These are phyloP conservation scores for Lactarius hengduanensis DNA, from an alignment of 768 basidiomycete genomes.

Conservation along the genomic window DNA sequence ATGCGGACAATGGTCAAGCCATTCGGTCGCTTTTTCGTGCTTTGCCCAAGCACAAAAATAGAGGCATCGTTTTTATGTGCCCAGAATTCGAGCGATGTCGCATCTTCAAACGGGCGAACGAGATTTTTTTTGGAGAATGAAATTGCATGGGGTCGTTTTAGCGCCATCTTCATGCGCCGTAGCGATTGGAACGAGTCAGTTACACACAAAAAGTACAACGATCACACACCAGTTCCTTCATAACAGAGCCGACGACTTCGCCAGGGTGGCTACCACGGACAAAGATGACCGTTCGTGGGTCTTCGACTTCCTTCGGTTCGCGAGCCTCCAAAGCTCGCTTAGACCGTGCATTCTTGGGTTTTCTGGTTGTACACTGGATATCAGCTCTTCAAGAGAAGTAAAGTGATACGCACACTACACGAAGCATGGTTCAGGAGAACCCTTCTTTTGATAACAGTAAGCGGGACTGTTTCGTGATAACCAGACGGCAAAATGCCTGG, in stretches of 20 bases:
- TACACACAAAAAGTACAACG: neutral
- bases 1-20: conserved; percentile 82
- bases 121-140: conserved; percentile 93
- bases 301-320: conserved; percentile 87
- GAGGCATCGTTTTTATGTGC: conserved; percentile 90
- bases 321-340: conserved; percentile 87
- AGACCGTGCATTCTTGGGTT: conserved; percentile 94
- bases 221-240: conserved; percentile 81
- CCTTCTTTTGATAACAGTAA: neutral
- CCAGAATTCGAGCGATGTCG: conserved; percentile 89
- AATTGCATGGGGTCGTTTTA: conserved; percentile 89
- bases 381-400: neutral
- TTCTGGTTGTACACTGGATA: conserved; percentile 43
- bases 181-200: neutral
- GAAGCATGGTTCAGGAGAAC: conserved; percentile 18
- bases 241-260: conserved; percentile 71
- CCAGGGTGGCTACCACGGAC: conserved; percentile 87
- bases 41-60: conserved; percentile 86
- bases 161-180: conserved; percentile 64
- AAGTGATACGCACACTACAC: conserved; percentile 21
- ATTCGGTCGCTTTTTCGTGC: conserved; percentile 92
- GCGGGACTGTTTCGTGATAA: neutral
- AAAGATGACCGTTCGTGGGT: conserved; percentile 83
- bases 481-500: neutral
- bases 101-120: conserved; percentile 87